Evolutionary conservation across 1,139 yeast genomes (phyloP), one percentile per base, ranked within the genome.

Genomic region (Torulaspora globosa): DNA sequence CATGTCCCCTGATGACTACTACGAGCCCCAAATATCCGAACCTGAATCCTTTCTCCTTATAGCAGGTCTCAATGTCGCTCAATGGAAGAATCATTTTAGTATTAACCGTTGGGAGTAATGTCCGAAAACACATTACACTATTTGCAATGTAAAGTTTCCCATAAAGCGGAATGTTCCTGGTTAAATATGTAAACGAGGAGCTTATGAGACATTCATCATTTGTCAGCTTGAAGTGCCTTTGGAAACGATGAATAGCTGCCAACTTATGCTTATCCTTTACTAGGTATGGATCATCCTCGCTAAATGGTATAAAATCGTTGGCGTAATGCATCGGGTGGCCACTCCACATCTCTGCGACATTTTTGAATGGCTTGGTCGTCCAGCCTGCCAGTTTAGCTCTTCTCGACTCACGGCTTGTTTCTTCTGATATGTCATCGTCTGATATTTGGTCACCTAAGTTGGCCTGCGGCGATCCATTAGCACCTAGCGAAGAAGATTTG

Each of bases 51-150:
- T 75, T 76, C 54, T 82, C 89, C 52, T 76, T 76, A 43, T 75
- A 73, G 45, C 84, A 83, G 42, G 75, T 78, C 57, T 84, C 94
- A 27, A 90, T 70, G 57, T 86, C 94, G 14, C 62, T 59, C 39
- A 85, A 67, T 0, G 97, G 97, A 12, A 90, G 65, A n/a, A 88
- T 79, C 96, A 90, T 87, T 51, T 78, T 78, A 1, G 95, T 84
- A 33, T 78, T 75, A 0, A 84, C 76, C 0, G 96, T 95, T 0
- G 95, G 95, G 5, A 88, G 62, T 38, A 87, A 70, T 43, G 95
- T 83, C 49, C 95, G 72, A 65, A 85, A 90, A 53, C 96, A 89
- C 14, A 90, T 62, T 50, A 75, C 79, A 30, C 72, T 73, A 21
- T 74, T 71, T 1, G 95, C 86, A 15, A 90, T 60, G 58, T 88